These are phyloP conservation scores for Cystobasidium slooffiae DNA, from an alignment of 1,284 basidiomycete species.

Conservation along the genomic window DNA sequence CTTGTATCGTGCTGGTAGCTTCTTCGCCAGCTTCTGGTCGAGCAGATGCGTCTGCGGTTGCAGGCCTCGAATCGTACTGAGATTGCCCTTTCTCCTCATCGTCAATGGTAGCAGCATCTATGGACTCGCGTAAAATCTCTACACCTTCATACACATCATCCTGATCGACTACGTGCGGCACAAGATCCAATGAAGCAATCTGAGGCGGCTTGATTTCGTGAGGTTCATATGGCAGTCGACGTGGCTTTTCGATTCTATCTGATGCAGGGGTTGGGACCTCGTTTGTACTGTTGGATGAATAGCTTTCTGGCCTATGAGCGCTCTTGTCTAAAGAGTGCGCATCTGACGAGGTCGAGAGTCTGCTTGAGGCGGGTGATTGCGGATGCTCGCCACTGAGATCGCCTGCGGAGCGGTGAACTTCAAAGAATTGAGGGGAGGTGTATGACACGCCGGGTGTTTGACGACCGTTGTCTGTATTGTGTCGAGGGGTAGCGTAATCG, in stretches of 20 bases:
- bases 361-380: conserved; percentile 29
- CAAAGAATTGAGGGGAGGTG: conserved; percentile 3
- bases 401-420: conserved; percentile 10
- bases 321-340: conserved; percentile 11
- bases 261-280: conserved; percentile 30
- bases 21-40: conserved; percentile 7
- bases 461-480: background rate
- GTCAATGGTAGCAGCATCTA: conserved; percentile 38
- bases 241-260: background rate
- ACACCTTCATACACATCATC: conserved; percentile 40
- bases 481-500: conserved; percentile 1
- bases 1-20: conserved; percentile 26
- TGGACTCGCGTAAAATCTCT: conserved; percentile 29
- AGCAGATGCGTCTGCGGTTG: background rate
- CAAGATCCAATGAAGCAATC: background rate
- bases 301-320: conserved; percentile 17
- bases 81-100: conserved; percentile 15
- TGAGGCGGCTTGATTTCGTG: conserved; percentile 9
- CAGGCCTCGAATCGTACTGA: conserved; percentile 9
- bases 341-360: conserved; percentile 28
- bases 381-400: conserved; percentile 11
- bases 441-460: background rate
- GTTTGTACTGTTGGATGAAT: conserved; percentile 34
- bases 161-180: conserved; percentile 2
- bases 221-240: conserved; percentile 4